Evolutionary conservation across 2,329 filamentous ascomycete species (phyloP).

Genomic region (Venturia asperata): DNA sequence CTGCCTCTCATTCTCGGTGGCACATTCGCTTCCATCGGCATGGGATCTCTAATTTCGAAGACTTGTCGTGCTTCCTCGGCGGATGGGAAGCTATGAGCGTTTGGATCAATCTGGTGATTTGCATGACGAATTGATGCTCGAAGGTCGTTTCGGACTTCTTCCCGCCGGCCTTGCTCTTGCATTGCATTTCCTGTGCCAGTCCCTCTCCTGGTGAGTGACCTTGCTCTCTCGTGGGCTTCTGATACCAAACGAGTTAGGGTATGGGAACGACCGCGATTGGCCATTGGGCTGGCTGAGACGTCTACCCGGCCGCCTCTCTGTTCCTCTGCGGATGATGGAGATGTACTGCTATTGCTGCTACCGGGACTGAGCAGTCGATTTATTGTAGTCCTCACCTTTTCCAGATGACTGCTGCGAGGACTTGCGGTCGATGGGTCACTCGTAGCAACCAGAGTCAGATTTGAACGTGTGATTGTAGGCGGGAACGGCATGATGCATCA

Average conservation of each 20-base stretch:
- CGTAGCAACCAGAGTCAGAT: not conserved
- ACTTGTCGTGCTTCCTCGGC: not conserved
- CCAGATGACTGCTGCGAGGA: not conserved
- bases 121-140: not conserved
- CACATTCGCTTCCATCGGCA: not conserved
- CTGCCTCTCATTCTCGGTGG: not conserved
- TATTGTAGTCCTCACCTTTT: not conserved
- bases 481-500: not conserved
- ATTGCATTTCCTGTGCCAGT: not conserved
- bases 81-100: not conserved
- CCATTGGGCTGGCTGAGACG: not conserved
- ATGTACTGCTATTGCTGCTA: not conserved
- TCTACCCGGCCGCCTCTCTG: not conserved
- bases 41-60: not conserved
- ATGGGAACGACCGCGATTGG: not conserved
- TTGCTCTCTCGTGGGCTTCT: not conserved
- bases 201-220: not conserved
- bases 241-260: not conserved
- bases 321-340: not conserved
- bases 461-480: not conserved
- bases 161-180: not conserved
- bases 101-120: not conserved
- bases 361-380: not conserved
- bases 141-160: not conserved
- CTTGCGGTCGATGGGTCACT: not conserved